Conservation (phyloP, 306 rosid genomes). For the Alnus glutinosa region DNA sequence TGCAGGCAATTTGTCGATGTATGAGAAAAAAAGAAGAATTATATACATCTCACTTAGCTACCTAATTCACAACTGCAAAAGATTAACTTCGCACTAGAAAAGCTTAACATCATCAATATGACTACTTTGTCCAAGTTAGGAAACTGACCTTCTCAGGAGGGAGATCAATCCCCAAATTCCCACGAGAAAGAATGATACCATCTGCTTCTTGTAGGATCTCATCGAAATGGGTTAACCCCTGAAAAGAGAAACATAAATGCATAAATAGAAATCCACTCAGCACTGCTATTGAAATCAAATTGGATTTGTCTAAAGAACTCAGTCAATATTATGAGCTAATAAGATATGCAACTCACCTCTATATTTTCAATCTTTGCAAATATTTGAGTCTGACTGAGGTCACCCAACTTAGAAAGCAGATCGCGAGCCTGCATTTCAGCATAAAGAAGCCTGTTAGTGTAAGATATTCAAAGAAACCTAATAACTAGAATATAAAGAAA, state of each 20-base stretch:
- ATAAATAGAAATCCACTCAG: constrained; percentile 2
- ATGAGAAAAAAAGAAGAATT: neutral
- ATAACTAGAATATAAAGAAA: neutral
- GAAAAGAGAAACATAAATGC: constrained; percentile 20
- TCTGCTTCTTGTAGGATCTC: constrained; percentile 96
- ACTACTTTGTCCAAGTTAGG: neutral
- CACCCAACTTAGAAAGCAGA: constrained; percentile 74
- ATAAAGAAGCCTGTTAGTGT: neutral
- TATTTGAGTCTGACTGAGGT: constrained; percentile 81
- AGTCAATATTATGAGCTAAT: neutral
- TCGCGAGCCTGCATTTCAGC: constrained; percentile 68
- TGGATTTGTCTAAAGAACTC: neutral
- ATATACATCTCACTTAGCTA: neutral
- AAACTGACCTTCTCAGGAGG: constrained; percentile 91
- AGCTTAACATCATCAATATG: neutral
- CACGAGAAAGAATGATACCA: constrained; percentile 92
- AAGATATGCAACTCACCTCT: constrained; percentile 56
- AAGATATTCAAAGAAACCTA: neutral
- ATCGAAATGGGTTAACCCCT: constrained; percentile 94
- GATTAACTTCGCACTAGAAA: neutral
- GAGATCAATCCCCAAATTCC: constrained; percentile 92
- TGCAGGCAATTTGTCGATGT: neutral
- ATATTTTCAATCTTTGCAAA: constrained; percentile 88
- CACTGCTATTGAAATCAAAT: constrained; percentile 22
- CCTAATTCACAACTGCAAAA: constrained; percentile 6